Evolutionary conservation across 139 green algal genomes (phyloP), one percentile per base, ranked within the genome.

Genomic region (Chlorella sp.): DNA sequence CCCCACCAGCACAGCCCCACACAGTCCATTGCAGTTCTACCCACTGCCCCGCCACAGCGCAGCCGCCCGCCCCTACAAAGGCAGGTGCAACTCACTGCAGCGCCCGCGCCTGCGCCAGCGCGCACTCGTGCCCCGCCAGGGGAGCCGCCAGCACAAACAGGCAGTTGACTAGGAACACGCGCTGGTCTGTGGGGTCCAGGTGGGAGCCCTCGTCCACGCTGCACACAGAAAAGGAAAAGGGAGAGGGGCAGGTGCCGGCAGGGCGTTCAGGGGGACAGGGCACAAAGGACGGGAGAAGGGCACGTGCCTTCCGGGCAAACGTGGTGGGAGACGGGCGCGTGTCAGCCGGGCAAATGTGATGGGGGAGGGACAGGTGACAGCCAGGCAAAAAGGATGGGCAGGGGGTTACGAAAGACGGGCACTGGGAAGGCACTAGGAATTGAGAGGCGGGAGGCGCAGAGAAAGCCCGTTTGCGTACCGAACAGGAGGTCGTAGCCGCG

Each of bases 121-220:
- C 89, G 86, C 88, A 90, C 40, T 81, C 66, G 37, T 91, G 88
- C 5, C 87, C 85, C n/a, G 87, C 85, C 80, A 95, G 91, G 39
- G 91, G 89, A 0, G 57, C 81, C 14, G 89, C 80, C 36, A 96
- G 88, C 1, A 92, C 91, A 32, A 91, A 71, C 30, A 97, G 76
- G 93, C 95, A 98, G 93, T 98, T 98, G 85, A 98, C 90, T 2
- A 97, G 42, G 92, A 95, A 98, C 24, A 96, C 88, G 40, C 85
- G 87, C 80, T 94, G 94, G 3, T 95, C 92, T 12, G 84, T 83
- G 39, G 95, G 95, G 87, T 95, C 93, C 84, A 96, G 68, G 30
- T 92, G 91, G 7, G 69, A 39, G 19, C 76, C 89, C 64, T 94
- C 93, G 53, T 96, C 94, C 75, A 96, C 91, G 39, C 93, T 91